Base-by-base conservation (phyloP, 2,329 filamentous ascomycete species). In the Colletotrichum lini region DNA sequence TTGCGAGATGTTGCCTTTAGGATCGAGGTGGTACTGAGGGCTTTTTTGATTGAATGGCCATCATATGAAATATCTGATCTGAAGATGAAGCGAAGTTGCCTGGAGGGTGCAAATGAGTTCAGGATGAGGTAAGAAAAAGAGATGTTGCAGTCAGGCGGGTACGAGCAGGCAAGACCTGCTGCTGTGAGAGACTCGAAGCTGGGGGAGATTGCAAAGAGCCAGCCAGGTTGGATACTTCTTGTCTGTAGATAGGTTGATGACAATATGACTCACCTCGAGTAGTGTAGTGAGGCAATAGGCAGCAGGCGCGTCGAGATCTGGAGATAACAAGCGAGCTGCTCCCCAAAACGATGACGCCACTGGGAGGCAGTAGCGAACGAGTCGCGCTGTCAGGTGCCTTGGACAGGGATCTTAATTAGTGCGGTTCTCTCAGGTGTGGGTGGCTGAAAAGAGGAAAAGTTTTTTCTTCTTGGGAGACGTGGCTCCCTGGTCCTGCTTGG, bases 331-430 rank as follows among this genome's bases (percentile, higher is more conserved):
- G 53, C 44, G 56, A 47, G 61, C 38, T 44, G 30, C 58, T 53
- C 12, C 38, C 15, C 18, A 60, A 67, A 64, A 47, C 49, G 58
- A 71, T 68, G 68, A 72, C 69, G 69, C 69, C 69, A 72, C 59
- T 40, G 65, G 57, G 15, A 69, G 65, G 58, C 65, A 69, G 53
- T 45, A 64, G 59, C 69, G 65, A 67, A 72, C 30, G 13, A 53
- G 40, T 61, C 69, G 65, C 65, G 65, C 30, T 44, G 53, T 68
- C 69, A 64, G 56, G 63, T 70, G 65, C 23, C 16, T 49, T 15
- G 63, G 2, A 40, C 69, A 72, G 35, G 69, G 69, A 64, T 72
- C 47, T 64, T 60, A 72, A 72, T 59, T 63, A 35, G 16, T 18
- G 30, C 2, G 8, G 16, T 13, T 2, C 18, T 38, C 9, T 3